Base-by-base conservation (phyloP, 306 rosid genomes). In the Coriaria nepalensis region DNA sequence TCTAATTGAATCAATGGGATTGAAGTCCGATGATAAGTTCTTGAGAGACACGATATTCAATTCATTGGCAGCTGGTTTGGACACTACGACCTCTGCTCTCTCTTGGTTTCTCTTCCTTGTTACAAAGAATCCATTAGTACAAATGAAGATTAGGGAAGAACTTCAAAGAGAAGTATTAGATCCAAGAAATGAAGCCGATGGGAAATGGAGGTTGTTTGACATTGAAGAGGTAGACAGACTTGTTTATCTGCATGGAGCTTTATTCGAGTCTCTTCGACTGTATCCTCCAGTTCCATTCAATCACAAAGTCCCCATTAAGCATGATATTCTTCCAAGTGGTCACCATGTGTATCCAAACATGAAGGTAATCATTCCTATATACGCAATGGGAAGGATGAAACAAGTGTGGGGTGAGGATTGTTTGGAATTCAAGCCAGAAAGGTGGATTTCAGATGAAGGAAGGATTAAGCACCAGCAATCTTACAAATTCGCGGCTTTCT, bases 341-440 rank as follows among this genome's bases (percentile, higher is more conserved):
- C 80, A 71, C 7, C 8, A 2, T 37, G 34, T 80, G 5, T 13
- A 40, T 7, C 39, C 67, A 0, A 57, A 51, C 4, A 44, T 59
- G 10, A 62, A 2, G 29, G 32, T 76, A 5, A 3, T 80, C 13
- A 34, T 63, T 14, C 63, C 57, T 2, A n/a, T 62, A 6, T 76
- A 73, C 45, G n/a, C 76, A 20, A 66, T 80, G 76, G 88, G 83
- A 15, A 80, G 88, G 38, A 32, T 36, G 62, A 76, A 68, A 32
- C 57, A 47, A 0, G 46, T 64, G 13, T 75, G 87, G 87, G 82
- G 80, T 4, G 6, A 62, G 9, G 80, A 76, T 61, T 69, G 72
- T 42, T 5, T 59, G 35, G 80, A 80, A 10, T 76, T 76, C 37
- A 70, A 55, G 61, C 88, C 88, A 11, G 88, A 80, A 54, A 73